Percentiles rank a stretch among this genome's conserved stretches.
phyloP scores from a whole-genome alignment of 768 basidiomycete genomes.

The Kwoniella dejecticola region DNA sequence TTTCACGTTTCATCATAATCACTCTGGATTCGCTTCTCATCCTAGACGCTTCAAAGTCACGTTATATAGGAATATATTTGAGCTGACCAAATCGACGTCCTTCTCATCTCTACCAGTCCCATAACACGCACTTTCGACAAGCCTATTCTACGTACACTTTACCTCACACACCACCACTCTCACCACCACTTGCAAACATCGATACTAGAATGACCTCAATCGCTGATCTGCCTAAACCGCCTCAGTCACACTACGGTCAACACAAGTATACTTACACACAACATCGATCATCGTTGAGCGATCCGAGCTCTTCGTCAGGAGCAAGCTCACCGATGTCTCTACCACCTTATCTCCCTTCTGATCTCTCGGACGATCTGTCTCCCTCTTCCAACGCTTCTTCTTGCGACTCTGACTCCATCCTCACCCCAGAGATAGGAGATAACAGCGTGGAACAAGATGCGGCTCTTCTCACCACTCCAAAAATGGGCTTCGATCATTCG shows the following conservation, averaged over 20 bases:
- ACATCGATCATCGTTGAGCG: not conserved
- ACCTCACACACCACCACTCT: conserved; percentile 11
- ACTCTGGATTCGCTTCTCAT: not conserved
- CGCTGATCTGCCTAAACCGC: not conserved
- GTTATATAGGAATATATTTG: no score
- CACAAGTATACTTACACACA: conserved; percentile 7
- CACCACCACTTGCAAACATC: conserved; percentile 8
- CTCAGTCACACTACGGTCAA: not conserved
- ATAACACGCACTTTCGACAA: conserved; percentile 2
- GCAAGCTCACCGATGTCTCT: conserved; percentile 27
- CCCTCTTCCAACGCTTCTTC: conserved; percentile 19
- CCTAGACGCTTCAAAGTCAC: not conserved
- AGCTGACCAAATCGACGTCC: not conserved
- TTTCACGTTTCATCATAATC: not conserved
- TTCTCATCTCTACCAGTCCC: conserved; percentile 2
- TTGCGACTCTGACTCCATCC: conserved; percentile 4
- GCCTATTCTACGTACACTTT: conserved; percentile 1
- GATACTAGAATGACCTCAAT: conserved; percentile 3
- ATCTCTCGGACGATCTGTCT: conserved; percentile 25
- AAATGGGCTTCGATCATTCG: conserved; percentile 30
- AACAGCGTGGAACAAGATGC: not conserved
- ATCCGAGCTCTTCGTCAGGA: conserved; percentile 1
- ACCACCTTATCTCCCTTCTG: conserved; percentile 25
- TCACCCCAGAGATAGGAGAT: conserved; percentile 15
- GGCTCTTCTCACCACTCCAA: conserved; percentile 6